Evolutionary conservation across 148 eudicot species (phyloP).

Genomic region (Talinum fruticosum): DNA sequence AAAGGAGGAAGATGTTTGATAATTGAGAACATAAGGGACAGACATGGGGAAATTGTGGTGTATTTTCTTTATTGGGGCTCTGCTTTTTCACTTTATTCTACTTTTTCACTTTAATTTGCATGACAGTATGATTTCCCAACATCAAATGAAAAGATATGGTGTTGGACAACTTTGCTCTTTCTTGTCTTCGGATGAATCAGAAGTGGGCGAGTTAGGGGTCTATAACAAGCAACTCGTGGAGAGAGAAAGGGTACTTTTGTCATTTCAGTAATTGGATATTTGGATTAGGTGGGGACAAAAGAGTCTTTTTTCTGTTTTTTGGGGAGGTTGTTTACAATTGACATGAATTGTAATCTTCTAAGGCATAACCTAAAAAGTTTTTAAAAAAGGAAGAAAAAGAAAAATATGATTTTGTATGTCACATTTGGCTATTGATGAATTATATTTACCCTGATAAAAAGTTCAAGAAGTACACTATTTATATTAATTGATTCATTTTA

Average conservation of each 20-base stretch:
- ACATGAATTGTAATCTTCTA: too few species aligned
- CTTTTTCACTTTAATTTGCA: slow-evolving; percentile 4
- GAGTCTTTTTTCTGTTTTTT: not conserved
- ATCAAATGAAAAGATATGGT: slow-evolving; percentile 15
- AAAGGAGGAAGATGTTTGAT: not conserved
- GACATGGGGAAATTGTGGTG: slow-evolving; percentile 18
- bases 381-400: too few species aligned
- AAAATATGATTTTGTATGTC: too few species aligned
- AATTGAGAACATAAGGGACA: slow-evolving; percentile 10
- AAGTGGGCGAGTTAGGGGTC: slow-evolving; percentile 21
- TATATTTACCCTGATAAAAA: too few species aligned
- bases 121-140: slow-evolving; percentile 1
- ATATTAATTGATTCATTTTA: too few species aligned
- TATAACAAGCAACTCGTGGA: not conserved
- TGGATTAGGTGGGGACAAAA: not conserved
- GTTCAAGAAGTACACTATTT: too few species aligned
- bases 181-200: slow-evolving; percentile 15
- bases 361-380: too few species aligned
- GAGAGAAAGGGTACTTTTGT: not conserved
- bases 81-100: too few species aligned
- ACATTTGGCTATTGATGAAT: too few species aligned
- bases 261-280: not conserved
- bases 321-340: too few species aligned
- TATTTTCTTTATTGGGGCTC: slow-evolving; percentile 14
- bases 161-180: slow-evolving; percentile 17